These are phyloP conservation scores for Beauveria sp. DNA, from an alignment of 2,329 filamentous ascomycete genomes.

Conservation along the genomic window DNA sequence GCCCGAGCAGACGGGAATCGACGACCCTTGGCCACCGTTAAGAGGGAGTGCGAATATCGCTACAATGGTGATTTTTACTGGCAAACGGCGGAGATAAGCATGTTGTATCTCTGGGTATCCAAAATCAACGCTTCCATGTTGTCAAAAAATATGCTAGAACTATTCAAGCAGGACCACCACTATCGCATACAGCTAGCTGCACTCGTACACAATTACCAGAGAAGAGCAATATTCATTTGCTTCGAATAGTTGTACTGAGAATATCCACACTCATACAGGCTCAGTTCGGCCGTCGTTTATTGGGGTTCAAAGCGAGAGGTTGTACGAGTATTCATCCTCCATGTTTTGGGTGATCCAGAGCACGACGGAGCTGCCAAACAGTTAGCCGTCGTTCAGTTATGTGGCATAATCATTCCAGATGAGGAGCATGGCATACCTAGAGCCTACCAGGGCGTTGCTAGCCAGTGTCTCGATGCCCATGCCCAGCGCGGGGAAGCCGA, in stretches of 20 bases:
- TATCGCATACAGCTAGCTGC: background rate
- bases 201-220: background rate
- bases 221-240: background rate
- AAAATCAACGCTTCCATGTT: slow-evolving; percentile 12
- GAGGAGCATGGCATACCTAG: slow-evolving; percentile 37
- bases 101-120: background rate
- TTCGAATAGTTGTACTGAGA: background rate
- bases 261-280: background rate
- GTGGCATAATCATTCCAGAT: background rate
- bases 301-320: slow-evolving; percentile 46
- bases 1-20: background rate
- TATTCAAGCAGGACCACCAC: slow-evolving; percentile 1
- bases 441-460: slow-evolving; percentile 54
- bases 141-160: slow-evolving; percentile 11
- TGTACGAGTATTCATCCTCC: slow-evolving; percentile 66
- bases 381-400: background rate
- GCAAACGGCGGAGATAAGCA: background rate
- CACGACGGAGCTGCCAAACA: slow-evolving; percentile 44
- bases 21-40: background rate
- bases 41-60: background rate
- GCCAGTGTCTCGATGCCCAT: slow-evolving; percentile 63
- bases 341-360: slow-evolving; percentile 66
- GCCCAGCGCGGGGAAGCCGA: slow-evolving; percentile 51
- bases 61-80: too few relatives aligned
- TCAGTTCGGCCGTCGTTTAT: background rate